These are phyloP conservation scores for Rhododendron vialii DNA, from an alignment of 148 eudicot species.

Conservation along the genomic window DNA sequence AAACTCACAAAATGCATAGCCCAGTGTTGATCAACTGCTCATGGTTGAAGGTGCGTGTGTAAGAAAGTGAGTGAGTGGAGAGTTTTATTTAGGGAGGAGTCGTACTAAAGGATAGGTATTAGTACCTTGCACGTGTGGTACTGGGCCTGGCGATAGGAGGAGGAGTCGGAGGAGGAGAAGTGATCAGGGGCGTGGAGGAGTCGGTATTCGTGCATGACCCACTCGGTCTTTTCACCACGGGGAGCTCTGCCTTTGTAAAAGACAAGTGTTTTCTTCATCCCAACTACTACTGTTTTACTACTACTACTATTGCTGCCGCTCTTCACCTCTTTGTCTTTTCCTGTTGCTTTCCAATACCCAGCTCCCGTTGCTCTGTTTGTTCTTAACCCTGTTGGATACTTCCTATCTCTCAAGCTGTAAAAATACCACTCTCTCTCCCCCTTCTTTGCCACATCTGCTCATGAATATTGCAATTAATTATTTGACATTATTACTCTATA, in stretches of 20 bases:
- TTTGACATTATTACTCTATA: no score
- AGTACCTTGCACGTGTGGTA: constrained; percentile 47
- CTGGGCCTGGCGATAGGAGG: constrained; percentile 5
- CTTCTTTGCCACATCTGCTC: constrained; percentile 58
- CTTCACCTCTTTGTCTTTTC: constrained; percentile 55
- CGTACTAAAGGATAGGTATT: no score
- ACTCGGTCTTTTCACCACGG: constrained; percentile 60
- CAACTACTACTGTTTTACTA: constrained; percentile 18
- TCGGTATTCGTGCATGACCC: constrained; percentile 93
- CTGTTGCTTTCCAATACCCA: constrained; percentile 85
- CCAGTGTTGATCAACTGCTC: neutral
- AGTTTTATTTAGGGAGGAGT: no score
- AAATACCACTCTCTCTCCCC: constrained; percentile 87
- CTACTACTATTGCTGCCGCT: neutral
- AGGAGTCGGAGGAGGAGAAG: constrained; percentile 34
- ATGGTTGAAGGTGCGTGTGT: neutral
- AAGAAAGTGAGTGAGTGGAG: no score
- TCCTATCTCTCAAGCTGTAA: constrained; percentile 68
- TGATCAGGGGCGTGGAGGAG: constrained; percentile 44
- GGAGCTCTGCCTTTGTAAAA: constrained; percentile 84
- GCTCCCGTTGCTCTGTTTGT: constrained; percentile 70
- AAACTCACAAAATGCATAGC: neutral
- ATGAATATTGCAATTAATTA: neutral
- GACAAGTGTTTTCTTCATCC: constrained; percentile 83
- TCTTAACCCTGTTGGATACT: constrained; percentile 70